phyloP scores from a whole-genome alignment of 805 yeast species.

The Suhomyces tanzawaensis region DNA sequence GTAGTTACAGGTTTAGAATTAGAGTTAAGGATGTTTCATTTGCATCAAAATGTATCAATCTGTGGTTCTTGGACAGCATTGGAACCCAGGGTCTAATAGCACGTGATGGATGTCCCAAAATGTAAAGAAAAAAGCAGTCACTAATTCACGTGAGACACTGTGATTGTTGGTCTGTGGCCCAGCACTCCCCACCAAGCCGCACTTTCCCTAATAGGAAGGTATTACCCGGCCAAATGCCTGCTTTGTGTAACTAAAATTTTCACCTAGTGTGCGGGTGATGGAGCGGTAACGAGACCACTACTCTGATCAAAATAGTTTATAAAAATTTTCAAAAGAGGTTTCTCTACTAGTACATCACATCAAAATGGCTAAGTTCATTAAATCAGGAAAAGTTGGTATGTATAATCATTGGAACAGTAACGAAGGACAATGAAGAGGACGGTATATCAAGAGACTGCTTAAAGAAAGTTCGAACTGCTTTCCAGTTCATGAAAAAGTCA shows the following conservation, averaged over 20 bases:
- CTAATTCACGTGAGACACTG: conserved; percentile 6
- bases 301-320: conserved; percentile 7
- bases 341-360: conserved; percentile 24
- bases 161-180: conserved; percentile 3
- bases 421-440: too few relatives aligned
- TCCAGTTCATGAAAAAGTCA: too few relatives aligned
- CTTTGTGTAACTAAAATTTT: conserved; percentile 13
- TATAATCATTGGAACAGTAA: conserved; percentile 22
- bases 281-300: conserved; percentile 2
- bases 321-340: conserved; percentile 23
- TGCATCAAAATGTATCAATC: too few relatives aligned
- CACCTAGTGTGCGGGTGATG: conserved; percentile 10
- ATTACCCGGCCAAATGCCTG: conserved; percentile 6
- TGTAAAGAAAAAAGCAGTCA: conserved; percentile 14
- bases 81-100: not conserved
- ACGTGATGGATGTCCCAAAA: not conserved
- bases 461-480: too few relatives aligned
- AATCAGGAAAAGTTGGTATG: conserved; percentile 99
- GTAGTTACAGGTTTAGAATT: too few relatives aligned
- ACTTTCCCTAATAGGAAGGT: not conserved
- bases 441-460: too few relatives aligned
- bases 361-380: conserved; percentile 96
- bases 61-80: too few relatives aligned
- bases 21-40: too few relatives aligned
- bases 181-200: conserved; percentile 2